Evolutionary conservation across 2,329 filamentous ascomycete species (phyloP).

Genomic region (Aspergillus flavus): DNA sequence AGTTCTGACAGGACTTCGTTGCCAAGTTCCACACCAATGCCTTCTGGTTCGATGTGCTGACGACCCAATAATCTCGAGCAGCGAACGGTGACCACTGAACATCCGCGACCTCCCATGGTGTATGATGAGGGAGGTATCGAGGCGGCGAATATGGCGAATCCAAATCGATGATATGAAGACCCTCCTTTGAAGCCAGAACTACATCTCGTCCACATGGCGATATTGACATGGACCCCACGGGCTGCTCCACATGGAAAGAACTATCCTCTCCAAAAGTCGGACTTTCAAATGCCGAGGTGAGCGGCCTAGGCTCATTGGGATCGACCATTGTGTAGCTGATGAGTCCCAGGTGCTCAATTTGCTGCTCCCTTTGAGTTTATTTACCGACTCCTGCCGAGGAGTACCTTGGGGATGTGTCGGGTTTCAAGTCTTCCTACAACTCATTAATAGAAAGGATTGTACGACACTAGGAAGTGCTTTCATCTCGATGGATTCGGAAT

Average conservation of each 20-base stretch:
- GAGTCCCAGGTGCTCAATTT: slow-evolving; percentile 7
- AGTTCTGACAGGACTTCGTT: slow-evolving; percentile 69
- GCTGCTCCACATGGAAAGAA: slow-evolving; percentile 77
- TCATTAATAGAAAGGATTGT: slow-evolving; percentile 14
- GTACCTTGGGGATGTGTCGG: slow-evolving; percentile 5
- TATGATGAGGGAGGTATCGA: slow-evolving; percentile 79
- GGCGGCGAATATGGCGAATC: slow-evolving; percentile 88
- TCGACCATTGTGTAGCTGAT: slow-evolving; percentile 33
- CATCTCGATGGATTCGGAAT: slow-evolving; percentile 20
- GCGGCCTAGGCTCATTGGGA: slow-evolving; percentile 41
- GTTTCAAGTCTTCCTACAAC: slow-evolving; percentile 13
- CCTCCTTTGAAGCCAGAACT: slow-evolving; percentile 85
- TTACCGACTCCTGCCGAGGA: slow-evolving; percentile 9
- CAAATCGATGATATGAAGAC: slow-evolving; percentile 87
- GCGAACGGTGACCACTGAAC: slow-evolving; percentile 97
- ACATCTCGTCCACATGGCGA: slow-evolving; percentile 89
- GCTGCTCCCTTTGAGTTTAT: slow-evolving; percentile 6
- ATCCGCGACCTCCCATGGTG: slow-evolving; percentile 93
- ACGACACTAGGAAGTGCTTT: slow-evolving; percentile 3
- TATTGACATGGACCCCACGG: slow-evolving; percentile 87
- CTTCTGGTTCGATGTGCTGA: slow-evolving; percentile 91
- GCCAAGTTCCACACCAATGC: slow-evolving; percentile 93
- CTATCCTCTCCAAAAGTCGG: slow-evolving; percentile 84
- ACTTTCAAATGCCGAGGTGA: slow-evolving; percentile 71
- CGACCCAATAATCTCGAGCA: slow-evolving; percentile 86